phyloP scores from a whole-genome alignment of 345 rosid species.

The Hibiscus trionum region DNA sequence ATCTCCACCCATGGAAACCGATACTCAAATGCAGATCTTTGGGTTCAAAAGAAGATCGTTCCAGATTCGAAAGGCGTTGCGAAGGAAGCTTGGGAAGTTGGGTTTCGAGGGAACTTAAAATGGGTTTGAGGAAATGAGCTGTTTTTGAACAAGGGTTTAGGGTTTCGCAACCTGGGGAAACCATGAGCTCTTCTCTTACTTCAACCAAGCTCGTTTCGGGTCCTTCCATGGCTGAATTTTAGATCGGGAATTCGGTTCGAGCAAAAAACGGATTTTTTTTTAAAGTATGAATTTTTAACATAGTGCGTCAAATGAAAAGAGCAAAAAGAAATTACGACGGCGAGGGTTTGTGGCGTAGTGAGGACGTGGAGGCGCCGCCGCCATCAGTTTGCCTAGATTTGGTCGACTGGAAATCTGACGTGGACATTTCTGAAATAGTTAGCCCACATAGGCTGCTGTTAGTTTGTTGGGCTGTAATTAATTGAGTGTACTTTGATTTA shows the following conservation, averaged over 20 bases:
- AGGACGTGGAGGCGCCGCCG: slow-evolving; percentile 60
- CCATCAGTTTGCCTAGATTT: slow-evolving; percentile 23
- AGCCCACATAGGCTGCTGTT: not conserved
- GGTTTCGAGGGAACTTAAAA: not conserved
- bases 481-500: too few relatives aligned
- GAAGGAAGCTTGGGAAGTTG: slow-evolving; percentile 10
- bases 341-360: slow-evolving; percentile 72
- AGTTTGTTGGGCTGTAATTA: not conserved
- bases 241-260: not conserved
- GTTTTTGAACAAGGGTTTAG: slow-evolving; percentile 12
- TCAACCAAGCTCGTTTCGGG: slow-evolving; percentile 10
- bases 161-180: slow-evolving; percentile 12
- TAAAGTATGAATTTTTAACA: not conserved
- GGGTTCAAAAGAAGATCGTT: not conserved
- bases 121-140: slow-evolving; percentile 24
- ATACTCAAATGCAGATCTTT: slow-evolving; percentile 14
- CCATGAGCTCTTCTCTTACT: slow-evolving; percentile 18
- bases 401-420: too few relatives aligned
- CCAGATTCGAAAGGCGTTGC: not conserved
- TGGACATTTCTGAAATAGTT: too few relatives aligned
- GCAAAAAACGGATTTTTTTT: not conserved
- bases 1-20: slow-evolving; percentile 22
- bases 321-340: slow-evolving; percentile 36
- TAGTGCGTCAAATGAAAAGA: not conserved
- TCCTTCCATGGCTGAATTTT: slow-evolving; percentile 9